Evolutionary conservation across 495 filamentous ascomycete genomes (phyloP), one percentile per base, ranked within the genome.

Genomic region (Podospora comata): DNA sequence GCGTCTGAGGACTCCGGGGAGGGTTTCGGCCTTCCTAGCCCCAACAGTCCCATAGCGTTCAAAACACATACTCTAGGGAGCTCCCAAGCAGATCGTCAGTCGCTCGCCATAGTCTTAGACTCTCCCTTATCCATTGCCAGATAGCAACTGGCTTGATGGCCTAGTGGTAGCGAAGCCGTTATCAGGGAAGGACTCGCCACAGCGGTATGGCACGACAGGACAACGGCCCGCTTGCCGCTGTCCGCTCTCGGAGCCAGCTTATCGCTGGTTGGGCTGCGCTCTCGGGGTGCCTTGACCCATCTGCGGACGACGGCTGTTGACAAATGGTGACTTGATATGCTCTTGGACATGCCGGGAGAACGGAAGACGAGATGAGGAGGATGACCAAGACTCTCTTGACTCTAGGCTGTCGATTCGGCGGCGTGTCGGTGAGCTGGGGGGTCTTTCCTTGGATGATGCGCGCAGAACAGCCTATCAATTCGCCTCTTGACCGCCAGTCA

Each of bases 381-480:
- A 58, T 20, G 18, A 58, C 23, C 55, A 58, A 58, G 19, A 18
- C 55, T n/a, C n/a, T 58, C 7, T 57, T 7, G 13, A 6, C 18
- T 26, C 55, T 57, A 58, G 6, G 4, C 55, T 26, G n/a, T 26
- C 19, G 55, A 58, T 58, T 58, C 19, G 55, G 55, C 55, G 55
- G 55, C n/a, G 13, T 58, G 55, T 58, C 55, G 55, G 55, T 58
- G 55, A 58, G 55, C 55, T 58, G 55, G 55, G 55, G n/a, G 23
- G 5, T 26, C 6, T 58, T 19, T 19, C 5, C 55, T 58, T 48
- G 39, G 23, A 58, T 13, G 3, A 58, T 13, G 9, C 18, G 55
- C 55, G 6, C 6, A 5, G 23, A 20, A 58, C n/a, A 5, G 55
- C 23, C 23, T 58, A 58, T 20, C 7, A 18, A 58, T 58, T 19